Evolutionary conservation across 495 filamentous ascomycete genomes (phyloP), one percentile per base, ranked within the genome.

Genomic region (Podospora fimiseda): DNA sequence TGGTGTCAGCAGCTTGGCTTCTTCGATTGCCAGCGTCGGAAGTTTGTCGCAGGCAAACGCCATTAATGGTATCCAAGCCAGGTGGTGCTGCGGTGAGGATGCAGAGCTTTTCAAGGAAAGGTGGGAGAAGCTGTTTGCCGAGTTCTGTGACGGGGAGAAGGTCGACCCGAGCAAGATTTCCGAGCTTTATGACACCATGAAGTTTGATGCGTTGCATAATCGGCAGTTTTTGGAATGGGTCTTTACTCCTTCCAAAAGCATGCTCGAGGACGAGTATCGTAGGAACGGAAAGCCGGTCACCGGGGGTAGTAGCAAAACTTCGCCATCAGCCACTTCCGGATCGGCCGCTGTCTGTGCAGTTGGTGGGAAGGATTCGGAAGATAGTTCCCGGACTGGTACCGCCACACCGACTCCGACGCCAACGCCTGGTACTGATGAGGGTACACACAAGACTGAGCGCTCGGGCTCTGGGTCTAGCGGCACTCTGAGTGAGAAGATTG

Each of bases 101-200:
- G 83, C 93, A 0, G 88, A 90, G 55, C 77, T 98, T 19, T 98
- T 98, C 76, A 88, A 84, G 59, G 93, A 98, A 64, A 81, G 93
- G 51, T 98, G 93, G 93, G 93, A 98, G 72, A 98, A 98, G 74
- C 82, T 98, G 8, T 98, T 98, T 67, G 81, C 80, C 30, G 93
- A 98, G 70, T 98, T 97, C 59, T 91, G 88, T 56, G 93, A 98
- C 65, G 85, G 86, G 3, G 93, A 98, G 57, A 98, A 97, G 72
- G 88, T 97, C 9, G 93, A 98, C 65, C 93, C 93, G 0, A 95
- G 90, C 74, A 97, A 97, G 73, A 90, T 98, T 33, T 95, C 89
- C 7, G 93, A 98, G 70, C 74, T 98, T 2, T 97, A 97, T 63
- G 93, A 98, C 68, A 96, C 90, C 23, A 96, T 97, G 91, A 98